These are phyloP conservation scores for Auricularia cornea DNA, from an alignment of 768 basidiomycete species.

Conservation along the genomic window DNA sequence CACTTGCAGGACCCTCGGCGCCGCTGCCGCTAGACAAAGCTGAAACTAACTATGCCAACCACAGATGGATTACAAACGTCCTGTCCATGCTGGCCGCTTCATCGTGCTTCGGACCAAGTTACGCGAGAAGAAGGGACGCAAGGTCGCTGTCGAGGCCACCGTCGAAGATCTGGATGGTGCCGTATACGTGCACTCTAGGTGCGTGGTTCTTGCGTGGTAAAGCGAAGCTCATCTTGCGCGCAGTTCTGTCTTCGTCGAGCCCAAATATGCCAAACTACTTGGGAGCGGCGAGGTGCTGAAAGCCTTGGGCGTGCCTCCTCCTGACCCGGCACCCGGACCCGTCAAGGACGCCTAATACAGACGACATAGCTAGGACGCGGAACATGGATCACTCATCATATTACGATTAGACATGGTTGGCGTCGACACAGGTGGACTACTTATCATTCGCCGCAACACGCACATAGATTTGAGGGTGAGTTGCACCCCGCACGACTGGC, in stretches of 20 bases:
- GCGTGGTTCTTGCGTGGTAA: constrained; percentile 20
- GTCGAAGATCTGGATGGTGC: constrained; percentile 81
- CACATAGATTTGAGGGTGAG: too few relatives aligned
- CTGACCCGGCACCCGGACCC: not conserved
- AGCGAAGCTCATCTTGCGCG: not conserved
- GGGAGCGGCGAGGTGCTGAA: constrained; percentile 50
- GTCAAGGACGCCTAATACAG: not conserved
- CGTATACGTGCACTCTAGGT: constrained; percentile 76
- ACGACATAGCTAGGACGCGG: too few relatives aligned
- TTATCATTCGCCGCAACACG: too few relatives aligned
- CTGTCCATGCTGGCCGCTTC: constrained; percentile 90
- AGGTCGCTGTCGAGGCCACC: constrained; percentile 56
- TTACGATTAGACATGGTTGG: too few relatives aligned
- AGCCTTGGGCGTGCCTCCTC: constrained; percentile 53
- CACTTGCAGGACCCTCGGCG: too few relatives aligned
- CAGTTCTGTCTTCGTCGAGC: constrained; percentile 82
- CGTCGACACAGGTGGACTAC: too few relatives aligned
- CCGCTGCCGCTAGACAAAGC: too few relatives aligned
- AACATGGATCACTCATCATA: too few relatives aligned
- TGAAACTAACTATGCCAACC: too few relatives aligned
- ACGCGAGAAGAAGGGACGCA: constrained; percentile 65
- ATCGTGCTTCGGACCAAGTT: constrained; percentile 70
- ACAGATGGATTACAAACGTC: constrained; percentile 73
- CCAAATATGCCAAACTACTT: constrained; percentile 75
- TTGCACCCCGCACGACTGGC: too few relatives aligned